phyloP scores from a whole-genome alignment of 495 filamentous ascomycete genomes.

The Umbilicaria muhlenbergii region DNA sequence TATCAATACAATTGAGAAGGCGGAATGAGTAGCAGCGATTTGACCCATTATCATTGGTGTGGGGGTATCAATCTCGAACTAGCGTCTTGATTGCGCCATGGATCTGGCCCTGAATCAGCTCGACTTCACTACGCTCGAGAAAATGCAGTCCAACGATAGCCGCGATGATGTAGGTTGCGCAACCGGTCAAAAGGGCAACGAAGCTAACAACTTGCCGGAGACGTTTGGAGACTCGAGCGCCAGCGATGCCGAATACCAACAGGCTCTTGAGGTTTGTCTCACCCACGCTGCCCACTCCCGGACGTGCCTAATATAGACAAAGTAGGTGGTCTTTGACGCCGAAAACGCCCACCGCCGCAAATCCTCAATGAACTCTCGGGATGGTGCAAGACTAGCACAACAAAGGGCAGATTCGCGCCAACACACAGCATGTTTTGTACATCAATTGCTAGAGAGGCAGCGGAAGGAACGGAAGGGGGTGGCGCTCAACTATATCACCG shows the following conservation, averaged over 20 bases:
- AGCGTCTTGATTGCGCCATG: no score
- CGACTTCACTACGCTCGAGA: no score
- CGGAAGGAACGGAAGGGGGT: conserved; percentile 15
- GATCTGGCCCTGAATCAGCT: no score
- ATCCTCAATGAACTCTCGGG: conserved; percentile 60
- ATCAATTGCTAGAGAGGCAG: conserved; percentile 55
- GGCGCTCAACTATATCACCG: conserved; percentile 8
- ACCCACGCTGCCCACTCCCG: neutral
- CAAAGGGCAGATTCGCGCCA: conserved; percentile 24
- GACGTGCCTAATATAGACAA: conserved; percentile 6
- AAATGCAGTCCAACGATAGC: no score
- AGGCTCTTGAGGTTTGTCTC: conserved; percentile 30
- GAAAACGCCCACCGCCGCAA: conserved; percentile 65
- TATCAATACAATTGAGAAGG: no score
- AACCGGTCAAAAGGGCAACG: no score
- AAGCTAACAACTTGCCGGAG: conserved; percentile 1
- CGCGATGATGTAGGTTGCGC: no score
- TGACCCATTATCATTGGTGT: no score
- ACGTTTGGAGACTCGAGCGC: conserved; percentile 18
- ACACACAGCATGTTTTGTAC: conserved; percentile 66
- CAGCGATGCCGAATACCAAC: conserved; percentile 29
- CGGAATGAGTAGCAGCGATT: no score
- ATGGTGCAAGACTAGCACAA: conserved; percentile 27
- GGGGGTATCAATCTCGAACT: no score
- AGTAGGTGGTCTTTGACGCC: conserved; percentile 59